A percentile compares a stretch with the other conserved stretches of the same genome.
phyloP scores from a whole-genome alignment of 2,329 filamentous ascomycete genomes.

The Nakataea oryzae region DNA sequence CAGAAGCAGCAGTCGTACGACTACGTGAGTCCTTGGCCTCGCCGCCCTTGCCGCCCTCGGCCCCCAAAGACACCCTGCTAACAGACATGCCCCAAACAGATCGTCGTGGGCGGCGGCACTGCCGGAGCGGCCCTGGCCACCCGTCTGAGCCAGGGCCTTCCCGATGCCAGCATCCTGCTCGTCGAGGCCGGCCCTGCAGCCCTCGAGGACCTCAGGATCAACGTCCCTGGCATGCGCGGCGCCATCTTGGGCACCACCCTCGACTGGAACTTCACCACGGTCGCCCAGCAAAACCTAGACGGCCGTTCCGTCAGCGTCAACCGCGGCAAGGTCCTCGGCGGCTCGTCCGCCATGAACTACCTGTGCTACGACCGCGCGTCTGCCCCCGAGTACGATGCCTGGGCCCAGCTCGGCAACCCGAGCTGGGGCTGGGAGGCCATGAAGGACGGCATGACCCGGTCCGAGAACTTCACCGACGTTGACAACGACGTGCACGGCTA shows the following conservation, averaged over 20 bases:
- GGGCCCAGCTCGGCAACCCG: conserved; percentile 44
- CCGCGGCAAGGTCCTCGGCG: conserved; percentile 42
- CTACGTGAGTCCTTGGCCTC: not conserved
- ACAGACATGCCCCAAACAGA: not conserved
- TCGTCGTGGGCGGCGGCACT: conserved; percentile 16
- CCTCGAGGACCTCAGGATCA: conserved; percentile 15
- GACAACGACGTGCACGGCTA: not conserved
- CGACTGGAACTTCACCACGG: conserved; percentile 29
- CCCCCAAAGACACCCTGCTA: not conserved
- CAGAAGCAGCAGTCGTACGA: not conserved
- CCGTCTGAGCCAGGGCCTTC: conserved; percentile 13
- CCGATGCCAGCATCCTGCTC: conserved; percentile 15
- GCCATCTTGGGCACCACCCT: conserved; percentile 13
- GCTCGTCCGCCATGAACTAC: conserved; percentile 51
- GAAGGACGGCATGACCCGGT: conserved; percentile 6
- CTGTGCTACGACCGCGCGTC: conserved; percentile 41
- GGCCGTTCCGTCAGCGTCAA: conserved; percentile 19
- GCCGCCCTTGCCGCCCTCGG: not conserved
- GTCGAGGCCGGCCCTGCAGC: conserved; percentile 18
- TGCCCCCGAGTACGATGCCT: conserved; percentile 40
- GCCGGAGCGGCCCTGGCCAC: conserved; percentile 15
- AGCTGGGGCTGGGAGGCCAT: conserved; percentile 44
- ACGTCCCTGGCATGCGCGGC: conserved; percentile 17
- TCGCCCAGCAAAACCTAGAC: conserved; percentile 14
- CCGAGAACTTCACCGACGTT: not conserved